phyloP scores from a whole-genome alignment of 116 monocot genomes.

The Papilionanthe hybrid region DNA sequence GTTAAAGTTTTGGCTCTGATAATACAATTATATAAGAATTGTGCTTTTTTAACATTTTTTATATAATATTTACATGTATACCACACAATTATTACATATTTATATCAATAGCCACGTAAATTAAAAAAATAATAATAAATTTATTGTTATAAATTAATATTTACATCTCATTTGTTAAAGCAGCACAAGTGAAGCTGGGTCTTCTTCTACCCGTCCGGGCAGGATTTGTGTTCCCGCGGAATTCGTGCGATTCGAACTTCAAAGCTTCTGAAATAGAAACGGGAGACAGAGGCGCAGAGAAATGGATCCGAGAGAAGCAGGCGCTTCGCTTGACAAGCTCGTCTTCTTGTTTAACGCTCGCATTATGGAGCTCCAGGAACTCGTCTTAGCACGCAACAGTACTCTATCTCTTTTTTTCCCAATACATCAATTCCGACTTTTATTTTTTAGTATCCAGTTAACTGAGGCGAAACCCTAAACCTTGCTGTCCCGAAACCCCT shows the following conservation, averaged over 20 bases:
- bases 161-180: too few relatives aligned
- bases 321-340: slow-evolving; percentile 64
- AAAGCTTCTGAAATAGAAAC: not conserved
- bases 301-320: slow-evolving; percentile 64
- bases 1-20: too few relatives aligned
- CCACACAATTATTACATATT: too few relatives aligned
- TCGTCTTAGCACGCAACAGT: slow-evolving; percentile 89
- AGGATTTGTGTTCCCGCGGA: too few relatives aligned
- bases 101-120: too few relatives aligned
- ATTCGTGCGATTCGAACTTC: not conserved
- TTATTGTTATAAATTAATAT: too few relatives aligned
- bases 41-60: too few relatives aligned
- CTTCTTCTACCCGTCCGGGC: too few relatives aligned
- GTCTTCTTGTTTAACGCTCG: slow-evolving; percentile 65
- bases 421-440: not conserved
- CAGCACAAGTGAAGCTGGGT: too few relatives aligned
- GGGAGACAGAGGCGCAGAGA: not conserved
- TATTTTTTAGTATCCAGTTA: not conserved
- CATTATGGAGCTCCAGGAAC: slow-evolving; percentile 73
- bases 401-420: slow-evolving; percentile 1
- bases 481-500: not conserved
- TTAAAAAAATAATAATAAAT: too few relatives aligned
- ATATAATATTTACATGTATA: too few relatives aligned
- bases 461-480: slow-evolving; percentile 2
- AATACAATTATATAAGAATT: too few relatives aligned